Base-by-base conservation (phyloP, 768 basidiomycete genomes). In the Tricholoma furcatifolium region DNA sequence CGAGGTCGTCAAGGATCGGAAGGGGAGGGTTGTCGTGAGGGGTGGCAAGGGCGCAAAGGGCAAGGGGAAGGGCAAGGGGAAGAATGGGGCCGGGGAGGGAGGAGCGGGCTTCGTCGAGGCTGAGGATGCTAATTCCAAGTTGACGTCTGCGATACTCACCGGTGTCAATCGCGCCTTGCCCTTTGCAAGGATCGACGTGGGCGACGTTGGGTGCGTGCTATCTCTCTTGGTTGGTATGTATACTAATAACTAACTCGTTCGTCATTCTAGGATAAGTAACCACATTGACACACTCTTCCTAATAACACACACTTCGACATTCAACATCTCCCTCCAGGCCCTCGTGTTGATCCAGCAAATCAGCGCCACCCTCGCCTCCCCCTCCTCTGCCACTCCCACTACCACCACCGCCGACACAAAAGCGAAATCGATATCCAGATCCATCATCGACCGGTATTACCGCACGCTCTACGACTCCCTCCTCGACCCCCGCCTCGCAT, bases 121-220 rank as follows among this genome's bases (percentile, higher is more conserved):
- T 11, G 88, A 92, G 57, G 90, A 93, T 58, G 75, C 78, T 7
- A 83, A 93, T 57, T 89, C 90, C 43, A 90, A 84, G 63, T 72
- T 97, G 41, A 79, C 97, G 35, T 91, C 93, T 12, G 95, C 94
- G 2, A 85, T 98, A 31, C 70, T 99, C 54, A 95, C 93, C 0
- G 96, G 96, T 27, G 87, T 98, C 36, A 98, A 98, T 63, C 91
- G 97, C 15, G 95, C 96, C 2, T 67, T 98, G 51, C 97, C 97
- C 0, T 98, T 92, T 63, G 92, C 94, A 3, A 88, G 87, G 62
- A 74, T 95, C 23, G 87, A 88, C 34, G 83, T 82, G 30, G 80
- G 77, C 4, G 80, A 85, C 59, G 71, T 74, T 23, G 80, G 82
- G 89, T 93, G 59, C 47, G 80, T 73, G 30, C 32, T 46, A 50